Percentiles rank a stretch among this genome's conserved stretches.
Conservation (phyloP, 331 rosid genomes). For the Saraca asoca region DNA sequence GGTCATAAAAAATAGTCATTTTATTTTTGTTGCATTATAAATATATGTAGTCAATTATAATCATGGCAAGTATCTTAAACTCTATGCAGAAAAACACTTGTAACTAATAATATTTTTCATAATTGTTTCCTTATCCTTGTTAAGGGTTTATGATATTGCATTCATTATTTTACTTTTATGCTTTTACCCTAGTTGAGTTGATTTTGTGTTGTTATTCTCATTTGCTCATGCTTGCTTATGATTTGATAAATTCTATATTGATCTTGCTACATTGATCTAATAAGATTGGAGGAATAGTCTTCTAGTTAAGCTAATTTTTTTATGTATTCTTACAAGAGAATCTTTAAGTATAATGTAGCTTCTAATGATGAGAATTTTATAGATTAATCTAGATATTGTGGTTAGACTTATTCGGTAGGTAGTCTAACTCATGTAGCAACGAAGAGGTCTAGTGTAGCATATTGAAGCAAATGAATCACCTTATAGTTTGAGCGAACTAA, state of each 20-base stretch:
- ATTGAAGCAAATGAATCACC: slow-evolving; percentile 1
- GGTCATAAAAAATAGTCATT: no score
- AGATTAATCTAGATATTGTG: neutral
- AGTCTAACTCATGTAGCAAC: slow-evolving; percentile 29
- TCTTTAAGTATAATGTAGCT: no score
- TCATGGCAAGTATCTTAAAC: no score
- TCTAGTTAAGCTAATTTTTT: slow-evolving; percentile 21
- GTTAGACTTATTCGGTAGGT: neutral
- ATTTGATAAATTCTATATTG: slow-evolving; percentile 21
- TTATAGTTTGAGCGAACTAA: slow-evolving; percentile 3
- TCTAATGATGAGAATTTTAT: no score
- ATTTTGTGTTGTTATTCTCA: neutral
- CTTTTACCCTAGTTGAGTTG: slow-evolving; percentile 7
- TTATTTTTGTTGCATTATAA: no score
- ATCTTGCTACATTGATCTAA: slow-evolving; percentile 30
- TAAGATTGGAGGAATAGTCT: slow-evolving; percentile 23
- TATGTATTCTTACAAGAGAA: no score
- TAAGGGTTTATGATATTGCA: neutral
- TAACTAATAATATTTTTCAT: no score
- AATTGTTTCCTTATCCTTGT: neutral
- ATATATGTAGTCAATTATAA: no score
- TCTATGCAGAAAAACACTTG: no score
- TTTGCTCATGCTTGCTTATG: slow-evolving; percentile 15
- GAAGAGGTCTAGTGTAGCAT: slow-evolving; percentile 19
- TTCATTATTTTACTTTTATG: neutral